Percentiles rank a stretch among this genome's conserved stretches.
These are phyloP conservation scores for Lobosporangium transversale DNA, from an alignment of 192 early-diverging fungal species.

Conservation along the genomic window DNA sequence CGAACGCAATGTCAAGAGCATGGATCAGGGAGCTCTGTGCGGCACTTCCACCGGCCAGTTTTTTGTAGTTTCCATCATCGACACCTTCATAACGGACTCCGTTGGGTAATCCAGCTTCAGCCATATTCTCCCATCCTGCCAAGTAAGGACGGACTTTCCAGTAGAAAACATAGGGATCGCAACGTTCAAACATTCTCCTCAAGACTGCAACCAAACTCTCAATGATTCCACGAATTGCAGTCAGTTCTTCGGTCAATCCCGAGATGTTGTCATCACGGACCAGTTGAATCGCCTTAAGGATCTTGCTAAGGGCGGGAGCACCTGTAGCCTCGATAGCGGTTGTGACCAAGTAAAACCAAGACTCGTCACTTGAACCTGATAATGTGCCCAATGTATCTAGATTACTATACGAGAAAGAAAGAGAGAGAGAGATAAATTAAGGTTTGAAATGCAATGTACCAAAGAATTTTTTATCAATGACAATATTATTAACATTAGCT, in stretches of 20 bases:
- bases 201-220: constrained; percentile 64
- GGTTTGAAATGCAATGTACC: no score
- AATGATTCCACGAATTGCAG: constrained; percentile 64
- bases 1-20: constrained; percentile 87
- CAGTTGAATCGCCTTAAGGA: constrained; percentile 72
- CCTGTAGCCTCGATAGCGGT: constrained; percentile 88
- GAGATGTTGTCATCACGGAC: constrained; percentile 63
- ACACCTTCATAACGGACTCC: constrained; percentile 96
- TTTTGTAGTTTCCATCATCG: constrained; percentile 75
- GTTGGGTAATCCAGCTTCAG: constrained; percentile 82
- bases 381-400: constrained; percentile 85
- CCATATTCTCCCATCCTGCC: constrained; percentile 93
- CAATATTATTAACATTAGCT: no score
- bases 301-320: constrained; percentile 73
- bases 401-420: constrained; percentile 68
- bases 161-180: constrained; percentile 96
- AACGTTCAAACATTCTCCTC: constrained; percentile 89
- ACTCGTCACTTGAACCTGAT: constrained; percentile 89
- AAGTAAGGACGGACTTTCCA: constrained; percentile 91
- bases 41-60: constrained; percentile 91
- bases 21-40: constrained; percentile 96
- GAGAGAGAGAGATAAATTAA: constrained; percentile 1
- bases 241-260: constrained; percentile 61
- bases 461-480: no score
- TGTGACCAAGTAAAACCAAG: constrained; percentile 97